Base-by-base conservation (phyloP, 140 eudicot species). In the Anethum foeniculum region DNA sequence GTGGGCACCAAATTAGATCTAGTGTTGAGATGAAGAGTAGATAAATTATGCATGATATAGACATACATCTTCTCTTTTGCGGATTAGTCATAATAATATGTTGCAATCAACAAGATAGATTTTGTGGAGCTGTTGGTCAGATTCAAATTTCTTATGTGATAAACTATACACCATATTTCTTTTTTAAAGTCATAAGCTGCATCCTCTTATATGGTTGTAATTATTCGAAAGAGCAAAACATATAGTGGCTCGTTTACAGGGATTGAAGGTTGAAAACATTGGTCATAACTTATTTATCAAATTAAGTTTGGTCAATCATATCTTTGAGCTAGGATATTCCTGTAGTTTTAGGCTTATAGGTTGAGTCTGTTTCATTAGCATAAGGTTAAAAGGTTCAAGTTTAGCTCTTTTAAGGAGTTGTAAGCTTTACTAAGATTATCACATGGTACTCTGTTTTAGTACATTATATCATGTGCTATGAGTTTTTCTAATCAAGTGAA, bases 11-110 rank as follows among this genome's bases (percentile, higher is more conserved):
- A 19, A 25, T 74, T 43, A 74, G 77, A 13, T 43, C 28, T 74
- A 74, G 58, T 44, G 27, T 74, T 11, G 39, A 74, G 58, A 74
- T 25, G 38, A 74, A 74, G 78, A 74, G 18, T 74, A 74, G 78
- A 74, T 74, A 46, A 28, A 74, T 44, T 48, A 39, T 74, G 56
- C 49, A 41, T 23, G 78, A 46, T 19, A 9, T 74, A 44, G 23
- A 44, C 39, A 5, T 9, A n/a, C 38, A 39, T 74, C 51, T 41
- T 25, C 51, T 46, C 77, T 23, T 71, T 72, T 38, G 77, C 48
- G 48, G 25, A 38, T 51, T 43, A 41, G 52, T 73, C 58, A n/a
- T 44, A 74, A 74, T 74, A 44, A 74, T 72, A n/a, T 74, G 58
- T 44, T 74, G 58, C 58, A 41, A 25, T 44, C 56, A 25, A 44